Evolutionary conservation across 2,329 filamentous ascomycete species (phyloP).

Genomic region (Endoconidiophora polonica): DNA sequence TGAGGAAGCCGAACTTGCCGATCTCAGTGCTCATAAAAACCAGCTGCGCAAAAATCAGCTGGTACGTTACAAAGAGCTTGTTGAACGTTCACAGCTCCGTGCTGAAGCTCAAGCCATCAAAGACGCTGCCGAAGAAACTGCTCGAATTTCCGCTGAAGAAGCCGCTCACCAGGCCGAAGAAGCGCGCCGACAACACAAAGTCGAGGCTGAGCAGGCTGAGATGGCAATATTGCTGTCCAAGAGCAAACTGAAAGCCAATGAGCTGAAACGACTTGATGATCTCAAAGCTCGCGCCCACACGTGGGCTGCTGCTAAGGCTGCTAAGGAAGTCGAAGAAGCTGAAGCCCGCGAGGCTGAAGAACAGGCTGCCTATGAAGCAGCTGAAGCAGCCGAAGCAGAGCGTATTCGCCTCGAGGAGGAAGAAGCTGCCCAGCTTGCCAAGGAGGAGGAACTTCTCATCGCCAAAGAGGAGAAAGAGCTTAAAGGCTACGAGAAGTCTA

Average conservation of each 20-base stretch:
- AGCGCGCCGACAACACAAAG: not conserved
- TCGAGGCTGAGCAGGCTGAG: constrained; percentile 6
- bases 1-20: constrained; percentile 22
- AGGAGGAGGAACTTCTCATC: constrained; percentile 5
- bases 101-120: constrained; percentile 15
- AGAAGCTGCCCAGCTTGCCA: not conserved
- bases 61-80: constrained; percentile 4
- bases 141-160: constrained; percentile 20
- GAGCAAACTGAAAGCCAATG: constrained; percentile 7
- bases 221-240: not conserved
- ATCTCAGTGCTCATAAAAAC: constrained; percentile 18
- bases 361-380: too few relatives aligned
- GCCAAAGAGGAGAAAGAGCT: constrained; percentile 11
- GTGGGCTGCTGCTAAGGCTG: constrained; percentile 3
- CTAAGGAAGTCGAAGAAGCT: constrained; percentile 19
- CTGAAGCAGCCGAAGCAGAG: constrained; percentile 14
- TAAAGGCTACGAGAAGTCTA: constrained; percentile 1
- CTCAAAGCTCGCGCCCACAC: constrained; percentile 17
- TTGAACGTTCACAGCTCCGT: constrained; percentile 5
- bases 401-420: constrained; percentile 3
- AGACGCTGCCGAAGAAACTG: constrained; percentile 20
- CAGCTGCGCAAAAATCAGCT: not conserved
- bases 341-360: constrained; percentile 18
- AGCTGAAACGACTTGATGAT: constrained; percentile 12
- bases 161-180: constrained; percentile 14